Evolutionary conservation across 768 basidiomycete species (phyloP), one percentile per base, ranked within the genome.

Genomic region (Lentinus brumalis): DNA sequence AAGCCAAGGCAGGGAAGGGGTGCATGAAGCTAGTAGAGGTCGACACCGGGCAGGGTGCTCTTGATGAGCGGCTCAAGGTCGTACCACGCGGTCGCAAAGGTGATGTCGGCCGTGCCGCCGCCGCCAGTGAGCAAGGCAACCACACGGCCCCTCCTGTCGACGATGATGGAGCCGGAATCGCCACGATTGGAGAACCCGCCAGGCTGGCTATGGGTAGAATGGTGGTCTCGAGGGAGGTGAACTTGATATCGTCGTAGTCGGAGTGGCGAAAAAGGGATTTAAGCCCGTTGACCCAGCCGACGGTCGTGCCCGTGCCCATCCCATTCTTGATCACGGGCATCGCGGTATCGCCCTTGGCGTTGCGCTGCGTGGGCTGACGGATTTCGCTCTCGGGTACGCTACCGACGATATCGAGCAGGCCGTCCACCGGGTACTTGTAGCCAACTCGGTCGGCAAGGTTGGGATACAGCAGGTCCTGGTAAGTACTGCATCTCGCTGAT

Each of bases 111-210:
- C 29, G 40, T 49, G 46, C 73, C 73, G 50, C 47, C 42, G 40
- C 63, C 67, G 32, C 71, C 70, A 45, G 61, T 71, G 59, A 76
- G 67, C 40, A 74, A 41, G 12, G 69, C 75, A 21, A 65, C 65
- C 46, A 73, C 66, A 32, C 69, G 69, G 11, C 74, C 74, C 30
- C 31, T 38, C 44, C 64, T 56, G 56, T 71, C 65, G 47, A 58
- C 44, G 50, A 66, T 38, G 46, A 66, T 52, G 5, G 78, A 74
- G 46, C 80, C 77, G 5, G 76, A 80, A 66, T 81, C 77, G 16
- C 80, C 78, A 32, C 66, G 60, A 55, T 45, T 69, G 11, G 78
- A 77, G 69, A 81, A 81, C 15, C 49, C 30, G 56, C 69, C 69
- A 31, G 65, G 63, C 61, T 69, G 68, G 64, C 65, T 65, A 64